phyloP scores from a whole-genome alignment of 768 basidiomycete genomes.

The Lentinula guzmanii region DNA sequence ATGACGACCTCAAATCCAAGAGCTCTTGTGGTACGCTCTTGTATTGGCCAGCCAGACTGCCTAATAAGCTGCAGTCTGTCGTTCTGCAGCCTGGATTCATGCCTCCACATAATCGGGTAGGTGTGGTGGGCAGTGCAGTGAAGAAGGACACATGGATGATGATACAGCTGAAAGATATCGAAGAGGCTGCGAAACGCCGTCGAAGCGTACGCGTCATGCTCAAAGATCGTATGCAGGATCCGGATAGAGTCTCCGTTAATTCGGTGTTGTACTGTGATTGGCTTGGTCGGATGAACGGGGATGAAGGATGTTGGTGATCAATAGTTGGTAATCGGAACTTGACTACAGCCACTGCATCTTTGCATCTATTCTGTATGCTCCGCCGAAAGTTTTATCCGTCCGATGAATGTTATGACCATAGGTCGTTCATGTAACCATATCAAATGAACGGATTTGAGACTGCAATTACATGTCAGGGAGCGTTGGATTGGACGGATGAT shows the following conservation, averaged over 20 bases:
- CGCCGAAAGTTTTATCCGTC: too few relatives aligned
- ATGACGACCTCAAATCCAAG: not conserved
- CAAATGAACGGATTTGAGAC: too few relatives aligned
- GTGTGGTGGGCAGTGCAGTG: not conserved
- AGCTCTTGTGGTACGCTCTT: not conserved
- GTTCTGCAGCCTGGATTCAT: conserved; percentile 3
- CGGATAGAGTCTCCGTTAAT: not conserved
- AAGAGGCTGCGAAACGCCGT: not conserved
- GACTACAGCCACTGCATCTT: not conserved
- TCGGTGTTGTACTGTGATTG: not conserved
- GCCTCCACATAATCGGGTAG: not conserved
- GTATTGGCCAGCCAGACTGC: not conserved
- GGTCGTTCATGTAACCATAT: too few relatives aligned
- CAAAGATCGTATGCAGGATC: not conserved
- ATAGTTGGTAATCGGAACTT: not conserved
- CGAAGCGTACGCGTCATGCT: not conserved
- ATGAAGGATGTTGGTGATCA: not conserved
- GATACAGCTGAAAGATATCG: not conserved
- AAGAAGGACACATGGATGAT: conserved; percentile 5
- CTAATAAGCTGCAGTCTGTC: not conserved
- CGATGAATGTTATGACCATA: too few relatives aligned
- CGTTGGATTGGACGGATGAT: too few relatives aligned
- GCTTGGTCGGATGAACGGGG: conserved; percentile 4
- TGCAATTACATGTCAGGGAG: too few relatives aligned
- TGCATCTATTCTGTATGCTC: too few relatives aligned